Evolutionary conservation across 2,329 filamentous ascomycete genomes (phyloP).

Genomic region (Fusarium napiforme): DNA sequence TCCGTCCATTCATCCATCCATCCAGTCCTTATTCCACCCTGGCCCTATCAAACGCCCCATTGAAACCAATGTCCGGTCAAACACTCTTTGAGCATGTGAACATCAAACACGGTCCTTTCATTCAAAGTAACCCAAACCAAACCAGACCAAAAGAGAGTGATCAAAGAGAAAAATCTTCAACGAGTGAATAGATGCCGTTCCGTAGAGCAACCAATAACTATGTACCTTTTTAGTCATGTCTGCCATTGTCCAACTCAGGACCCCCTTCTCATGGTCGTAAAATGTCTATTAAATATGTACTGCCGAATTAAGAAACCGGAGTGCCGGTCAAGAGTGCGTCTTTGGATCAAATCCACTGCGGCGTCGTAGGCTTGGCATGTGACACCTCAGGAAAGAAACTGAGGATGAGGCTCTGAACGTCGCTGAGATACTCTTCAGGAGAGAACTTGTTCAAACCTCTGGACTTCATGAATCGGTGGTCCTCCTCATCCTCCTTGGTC

Average conservation of each 20-base stretch:
- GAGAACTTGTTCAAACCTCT: slow-evolving; percentile 78
- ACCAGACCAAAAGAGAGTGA: slow-evolving; percentile 27
- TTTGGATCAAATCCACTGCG: slow-evolving; percentile 68
- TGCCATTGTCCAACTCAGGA: slow-evolving; percentile 29
- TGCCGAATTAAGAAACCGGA: slow-evolving; percentile 42
- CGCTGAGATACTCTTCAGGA: slow-evolving; percentile 84
- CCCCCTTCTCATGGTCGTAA: slow-evolving; percentile 40
- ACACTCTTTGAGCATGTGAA: slow-evolving; percentile 13
- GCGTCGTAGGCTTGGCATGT: slow-evolving; percentile 48
- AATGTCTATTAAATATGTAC: slow-evolving; percentile 49
- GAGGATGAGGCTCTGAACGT: slow-evolving; percentile 77
- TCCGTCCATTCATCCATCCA: slow-evolving; percentile 17
- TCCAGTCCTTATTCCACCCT: slow-evolving; percentile 28
- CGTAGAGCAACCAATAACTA: slow-evolving; percentile 17
- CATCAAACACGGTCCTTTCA: slow-evolving; percentile 25
- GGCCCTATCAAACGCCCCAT: slow-evolving; percentile 42
- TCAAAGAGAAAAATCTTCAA: slow-evolving; percentile 27
- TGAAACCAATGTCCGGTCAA: slow-evolving; percentile 11
- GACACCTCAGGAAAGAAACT: slow-evolving; percentile 64
- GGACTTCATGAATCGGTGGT: slow-evolving; percentile 72
- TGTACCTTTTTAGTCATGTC: slow-evolving; percentile 27
- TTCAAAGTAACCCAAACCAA: slow-evolving; percentile 15
- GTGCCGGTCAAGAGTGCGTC: slow-evolving; percentile 15
- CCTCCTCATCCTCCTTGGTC: slow-evolving; percentile 72
- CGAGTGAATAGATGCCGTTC: slow-evolving; percentile 28